A percentile compares a stretch with the other conserved stretches of the same genome.
Conservation (phyloP, 2,329 filamentous ascomycete species). For the Paramyrothecium sp. region DNA sequence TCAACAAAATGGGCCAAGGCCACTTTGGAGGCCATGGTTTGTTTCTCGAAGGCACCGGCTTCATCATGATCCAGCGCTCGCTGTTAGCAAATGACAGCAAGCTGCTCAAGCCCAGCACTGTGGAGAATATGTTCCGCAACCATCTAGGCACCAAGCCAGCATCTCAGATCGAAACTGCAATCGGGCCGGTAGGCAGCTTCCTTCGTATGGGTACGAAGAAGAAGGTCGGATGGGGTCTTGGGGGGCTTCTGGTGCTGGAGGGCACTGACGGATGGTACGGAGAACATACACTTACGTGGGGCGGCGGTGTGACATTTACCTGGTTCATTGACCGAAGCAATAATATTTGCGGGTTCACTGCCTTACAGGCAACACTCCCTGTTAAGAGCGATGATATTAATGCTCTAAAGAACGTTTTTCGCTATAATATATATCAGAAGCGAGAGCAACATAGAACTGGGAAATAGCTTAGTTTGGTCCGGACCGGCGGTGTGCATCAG, state of each 20-base stretch:
- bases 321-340: slow-evolving; percentile 51
- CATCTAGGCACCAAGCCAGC: slow-evolving; percentile 36
- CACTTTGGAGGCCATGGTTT: slow-evolving; percentile 45
- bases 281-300: slow-evolving; percentile 41
- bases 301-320: slow-evolving; percentile 40
- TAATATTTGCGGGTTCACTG: slow-evolving; percentile 39
- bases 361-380: slow-evolving; percentile 36
- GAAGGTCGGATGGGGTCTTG: slow-evolving; percentile 37
- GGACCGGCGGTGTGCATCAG: too few relatives aligned
- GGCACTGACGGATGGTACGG: slow-evolving; percentile 42
- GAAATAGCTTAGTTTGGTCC: too few relatives aligned
- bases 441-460: too few relatives aligned
- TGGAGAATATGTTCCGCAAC: slow-evolving; percentile 44
- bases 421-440: slow-evolving; percentile 39
- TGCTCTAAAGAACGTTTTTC: slow-evolving; percentile 39
- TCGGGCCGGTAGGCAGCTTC: slow-evolving; percentile 29
- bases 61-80: slow-evolving; percentile 41
- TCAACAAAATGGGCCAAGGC: slow-evolving; percentile 29
- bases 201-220: slow-evolving; percentile 32
- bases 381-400: slow-evolving; percentile 16
- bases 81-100: slow-evolving; percentile 47
- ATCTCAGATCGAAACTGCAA: slow-evolving; percentile 19
- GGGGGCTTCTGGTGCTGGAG: slow-evolving; percentile 38
- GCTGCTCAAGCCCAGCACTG: slow-evolving; percentile 38
- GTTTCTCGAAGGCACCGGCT: slow-evolving; percentile 35